Percentiles rank a stretch among this genome's conserved stretches.
Evolutionary conservation across 2,329 filamentous ascomycete genomes (phyloP).

Genomic region (Alternaria ethzedia): DNA sequence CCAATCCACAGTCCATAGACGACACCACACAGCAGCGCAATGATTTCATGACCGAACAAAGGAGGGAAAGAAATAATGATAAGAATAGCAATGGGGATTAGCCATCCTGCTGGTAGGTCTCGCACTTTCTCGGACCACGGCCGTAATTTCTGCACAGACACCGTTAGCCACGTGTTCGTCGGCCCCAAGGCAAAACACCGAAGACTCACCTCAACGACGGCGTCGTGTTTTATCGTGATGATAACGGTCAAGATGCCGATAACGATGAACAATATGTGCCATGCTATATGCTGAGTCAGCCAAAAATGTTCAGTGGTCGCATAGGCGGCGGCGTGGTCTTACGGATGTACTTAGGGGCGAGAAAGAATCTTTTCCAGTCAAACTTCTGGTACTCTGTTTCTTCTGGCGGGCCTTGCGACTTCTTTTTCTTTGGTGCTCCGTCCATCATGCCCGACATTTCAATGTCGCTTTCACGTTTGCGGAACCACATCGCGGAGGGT

Average conservation of each 20-base stretch:
- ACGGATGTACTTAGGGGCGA: conserved; percentile 47
- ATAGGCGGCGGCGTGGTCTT: conserved; percentile 8
- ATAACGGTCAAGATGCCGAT: conserved; percentile 37
- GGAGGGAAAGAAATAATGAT: conserved; percentile 46
- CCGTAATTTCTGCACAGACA: conserved; percentile 32
- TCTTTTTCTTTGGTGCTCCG: conserved; percentile 19
- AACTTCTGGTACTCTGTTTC: conserved; percentile 43
- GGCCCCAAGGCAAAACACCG: not conserved
- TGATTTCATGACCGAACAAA: conserved; percentile 43
- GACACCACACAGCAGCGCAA: conserved; percentile 44
- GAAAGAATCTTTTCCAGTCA: conserved; percentile 44
- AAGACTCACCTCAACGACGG: conserved; percentile 38
- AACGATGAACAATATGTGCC: conserved; percentile 39
- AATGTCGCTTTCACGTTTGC: conserved; percentile 35
- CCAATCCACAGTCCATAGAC: conserved; percentile 45
- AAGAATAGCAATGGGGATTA: conserved; percentile 44
- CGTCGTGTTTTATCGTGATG: conserved; percentile 38
- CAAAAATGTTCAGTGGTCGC: not conserved
- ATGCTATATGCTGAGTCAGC: conserved; percentile 31
- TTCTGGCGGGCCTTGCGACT: conserved; percentile 23
- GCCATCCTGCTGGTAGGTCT: conserved; percentile 44
- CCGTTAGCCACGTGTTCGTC: conserved; percentile 11
- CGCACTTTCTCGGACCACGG: conserved; percentile 45
- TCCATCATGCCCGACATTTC: conserved; percentile 38
- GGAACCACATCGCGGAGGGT: conserved; percentile 24